phyloP scores from a whole-genome alignment of 148 eudicot genomes.

The Arctostaphylos glauca region DNA sequence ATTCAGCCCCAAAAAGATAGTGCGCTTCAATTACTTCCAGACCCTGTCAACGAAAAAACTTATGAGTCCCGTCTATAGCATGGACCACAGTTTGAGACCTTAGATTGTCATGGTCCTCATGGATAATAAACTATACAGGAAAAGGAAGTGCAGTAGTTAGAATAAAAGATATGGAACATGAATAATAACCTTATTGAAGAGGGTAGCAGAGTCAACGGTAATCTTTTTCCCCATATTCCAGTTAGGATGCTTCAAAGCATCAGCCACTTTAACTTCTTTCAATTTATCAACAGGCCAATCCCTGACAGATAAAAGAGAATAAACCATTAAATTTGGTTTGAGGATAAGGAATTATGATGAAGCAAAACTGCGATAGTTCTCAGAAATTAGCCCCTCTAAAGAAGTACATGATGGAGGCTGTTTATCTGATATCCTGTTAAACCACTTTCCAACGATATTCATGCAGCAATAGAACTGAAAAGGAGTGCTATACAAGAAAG shows the following conservation, averaged over 20 bases:
- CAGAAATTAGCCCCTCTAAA: not conserved
- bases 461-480: not conserved
- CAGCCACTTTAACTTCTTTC: slow-evolving; percentile 90
- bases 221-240: slow-evolving; percentile 99
- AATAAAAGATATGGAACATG: not conserved
- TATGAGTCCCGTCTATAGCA: not conserved
- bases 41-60: slow-evolving; percentile 51
- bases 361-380: not conserved
- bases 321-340: not conserved
- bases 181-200: slow-evolving; percentile 78
- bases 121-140: not conserved
- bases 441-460: not conserved
- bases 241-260: slow-evolving; percentile 98
- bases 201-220: slow-evolving; percentile 96
- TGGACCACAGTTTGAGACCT: not conserved
- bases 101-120: not conserved
- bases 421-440: slow-evolving; percentile 5
- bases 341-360: not conserved
- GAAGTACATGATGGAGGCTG: not conserved
- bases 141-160: not conserved
- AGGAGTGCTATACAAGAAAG: not conserved
- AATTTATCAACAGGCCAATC: slow-evolving; percentile 96
- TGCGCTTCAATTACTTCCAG: slow-evolving; percentile 99
- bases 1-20: slow-evolving; percentile 88
- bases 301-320: slow-evolving; percentile 36